Evolutionary conservation across 495 filamentous ascomycete species (phyloP), one percentile per base, ranked within the genome.

Genomic region (Cryomyces minteri): DNA sequence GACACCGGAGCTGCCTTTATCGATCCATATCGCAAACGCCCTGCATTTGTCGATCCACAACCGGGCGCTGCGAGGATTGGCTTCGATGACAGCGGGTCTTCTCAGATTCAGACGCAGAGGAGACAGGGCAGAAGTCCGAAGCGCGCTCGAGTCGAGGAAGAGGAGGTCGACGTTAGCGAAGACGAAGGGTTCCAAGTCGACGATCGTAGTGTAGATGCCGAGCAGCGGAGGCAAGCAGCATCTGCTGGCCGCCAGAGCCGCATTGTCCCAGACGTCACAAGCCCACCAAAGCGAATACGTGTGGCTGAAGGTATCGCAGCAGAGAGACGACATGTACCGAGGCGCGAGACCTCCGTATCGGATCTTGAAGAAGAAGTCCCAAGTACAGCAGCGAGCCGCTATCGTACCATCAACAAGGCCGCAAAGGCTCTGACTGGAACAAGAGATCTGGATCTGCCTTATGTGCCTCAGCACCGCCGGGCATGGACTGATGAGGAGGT

Each of bases 401-500:
- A 25, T 2, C 18, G 18, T 25, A 25, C 18, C 18, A 25, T 25
- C 18, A 25, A 25, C 18, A 25, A 25, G 18, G 18, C 2, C 18
- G 18, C 18, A 25, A 25, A 25, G 18, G 18, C 18, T 25, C 18
- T 25, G 18, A 25, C 18, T 25, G 18, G 18, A 25, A 25, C 18
- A 25, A 25, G 18, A 25, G 18, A 25, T 25, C 18, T 25, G 1
- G 18, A 25, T 25, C 18, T 38, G 9, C 34, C 34, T 38, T 14
- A 9, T 38, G 12, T 10, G 40, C 52, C 63, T 4, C 73, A 77
- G 49, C 45, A 36, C 18, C 72, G 77, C 31, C 59, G 51, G 14
- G 56, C 64, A 0, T 74, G 71, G 71, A 58, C 62, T 5, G 48
- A 48, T 0, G 54, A 63, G 9, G 75, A 79, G 48, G 66, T 65